phyloP scores from a whole-genome alignment of 805 yeast genomes.

The Candida yuanshanica region DNA sequence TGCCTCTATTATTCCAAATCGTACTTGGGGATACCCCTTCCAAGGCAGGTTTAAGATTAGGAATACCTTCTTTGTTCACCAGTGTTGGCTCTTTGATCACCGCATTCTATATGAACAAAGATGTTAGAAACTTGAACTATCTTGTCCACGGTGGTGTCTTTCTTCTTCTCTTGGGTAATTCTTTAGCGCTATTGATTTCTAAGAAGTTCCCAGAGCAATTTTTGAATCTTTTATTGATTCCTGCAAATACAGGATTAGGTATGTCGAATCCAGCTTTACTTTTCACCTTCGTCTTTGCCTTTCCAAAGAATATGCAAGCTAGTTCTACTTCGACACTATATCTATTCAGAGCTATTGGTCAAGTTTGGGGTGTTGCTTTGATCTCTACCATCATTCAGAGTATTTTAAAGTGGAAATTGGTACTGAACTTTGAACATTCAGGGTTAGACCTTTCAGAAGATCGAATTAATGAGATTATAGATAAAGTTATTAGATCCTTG shows the following conservation, averaged over 20 bases:
- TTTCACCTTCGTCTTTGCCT: slow-evolving; percentile 63
- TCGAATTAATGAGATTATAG: slow-evolving; percentile 8
- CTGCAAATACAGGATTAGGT: slow-evolving; percentile 46
- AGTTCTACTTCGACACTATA: slow-evolving; percentile 59
- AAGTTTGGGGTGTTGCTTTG: slow-evolving; percentile 56
- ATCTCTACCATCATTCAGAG: slow-evolving; percentile 13
- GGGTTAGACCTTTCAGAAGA: slow-evolving; percentile 3
- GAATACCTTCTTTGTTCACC: slow-evolving; percentile 35
- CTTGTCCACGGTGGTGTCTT: slow-evolving; percentile 30
- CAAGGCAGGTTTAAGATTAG: slow-evolving; percentile 35
- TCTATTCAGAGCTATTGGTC: slow-evolving; percentile 58
- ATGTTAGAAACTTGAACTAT: slow-evolving; percentile 20
- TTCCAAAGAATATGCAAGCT: slow-evolving; percentile 56
- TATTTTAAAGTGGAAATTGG: slow-evolving; percentile 5
- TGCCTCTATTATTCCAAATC: slow-evolving; percentile 38
- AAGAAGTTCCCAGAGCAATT: slow-evolving; percentile 26
- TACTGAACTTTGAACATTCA: slow-evolving; percentile 7
- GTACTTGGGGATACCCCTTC: slow-evolving; percentile 36
- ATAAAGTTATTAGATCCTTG: slow-evolving; percentile 11
- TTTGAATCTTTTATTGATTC: slow-evolving; percentile 35
- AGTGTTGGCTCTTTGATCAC: slow-evolving; percentile 39
- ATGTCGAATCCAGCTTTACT: slow-evolving; percentile 57
- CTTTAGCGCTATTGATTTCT: slow-evolving; percentile 34
- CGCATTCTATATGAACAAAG: slow-evolving; percentile 33
- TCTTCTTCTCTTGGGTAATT: slow-evolving; percentile 33